These are phyloP conservation scores for Trichoderma lentiforme DNA, from an alignment of 2,329 filamentous ascomycete species.

Conservation along the genomic window DNA sequence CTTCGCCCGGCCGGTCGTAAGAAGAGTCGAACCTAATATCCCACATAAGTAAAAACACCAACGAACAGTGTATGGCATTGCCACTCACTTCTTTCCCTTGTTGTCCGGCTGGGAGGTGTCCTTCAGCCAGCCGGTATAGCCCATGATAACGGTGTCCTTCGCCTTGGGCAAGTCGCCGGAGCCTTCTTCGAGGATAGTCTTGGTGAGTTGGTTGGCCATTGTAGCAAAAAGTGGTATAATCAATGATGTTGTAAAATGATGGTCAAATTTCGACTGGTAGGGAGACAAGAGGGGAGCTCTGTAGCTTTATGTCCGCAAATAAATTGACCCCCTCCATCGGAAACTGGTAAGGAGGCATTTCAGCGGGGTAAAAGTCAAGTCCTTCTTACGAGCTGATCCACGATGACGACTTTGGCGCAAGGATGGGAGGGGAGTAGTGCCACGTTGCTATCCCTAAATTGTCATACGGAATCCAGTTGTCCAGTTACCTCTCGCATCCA, in stretches of 20 bases:
- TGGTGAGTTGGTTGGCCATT: conserved; percentile 33
- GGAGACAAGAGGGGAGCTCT: not conserved
- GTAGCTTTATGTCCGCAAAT: not conserved
- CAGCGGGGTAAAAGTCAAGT: not conserved
- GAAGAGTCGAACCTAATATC: conserved; percentile 83
- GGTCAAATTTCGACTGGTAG: not conserved
- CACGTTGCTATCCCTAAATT: conserved; percentile 1
- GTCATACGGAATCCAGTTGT: not conserved
- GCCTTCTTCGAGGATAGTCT: conserved; percentile 61
- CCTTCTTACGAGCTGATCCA: not conserved
- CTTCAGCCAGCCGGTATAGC: conserved; percentile 88
- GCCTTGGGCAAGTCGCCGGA: conserved; percentile 50
- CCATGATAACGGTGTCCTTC: conserved; percentile 72
- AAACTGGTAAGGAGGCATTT: not conserved
- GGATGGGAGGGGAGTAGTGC: not conserved
- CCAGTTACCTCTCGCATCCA: not conserved
- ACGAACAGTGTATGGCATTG: not conserved
- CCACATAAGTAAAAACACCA: not conserved
- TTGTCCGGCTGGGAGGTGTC: conserved; percentile 57
- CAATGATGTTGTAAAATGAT: not conserved
- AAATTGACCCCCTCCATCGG: not conserved
- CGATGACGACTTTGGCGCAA: conserved; percentile 11
- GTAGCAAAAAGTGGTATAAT: not conserved
- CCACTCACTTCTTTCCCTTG: conserved; percentile 68
- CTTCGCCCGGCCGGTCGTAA: conserved; percentile 49